These are phyloP conservation scores for Aspergillus ellipticus DNA, from an alignment of 495 filamentous ascomycete species.

Conservation along the genomic window DNA sequence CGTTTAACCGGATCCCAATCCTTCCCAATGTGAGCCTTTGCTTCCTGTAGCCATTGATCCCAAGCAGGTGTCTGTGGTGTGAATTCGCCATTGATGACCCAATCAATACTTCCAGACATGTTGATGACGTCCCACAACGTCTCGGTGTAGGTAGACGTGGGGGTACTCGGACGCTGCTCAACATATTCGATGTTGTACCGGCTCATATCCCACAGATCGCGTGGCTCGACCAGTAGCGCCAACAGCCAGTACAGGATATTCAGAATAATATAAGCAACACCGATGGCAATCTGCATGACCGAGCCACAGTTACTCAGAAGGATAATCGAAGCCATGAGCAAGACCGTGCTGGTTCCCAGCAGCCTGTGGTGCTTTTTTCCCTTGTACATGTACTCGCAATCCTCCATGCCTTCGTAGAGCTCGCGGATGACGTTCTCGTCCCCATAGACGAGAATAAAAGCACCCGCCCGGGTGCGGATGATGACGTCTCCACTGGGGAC, in stretches of 20 bases:
- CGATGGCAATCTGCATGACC: conserved; percentile 55
- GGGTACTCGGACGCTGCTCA: conserved; percentile 9
- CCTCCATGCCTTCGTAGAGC: conserved; percentile 58
- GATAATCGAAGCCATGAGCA: conserved; percentile 59
- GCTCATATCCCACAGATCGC: conserved; percentile 16
- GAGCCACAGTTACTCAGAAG: conserved; percentile 59
- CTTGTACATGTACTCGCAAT: conserved; percentile 47
- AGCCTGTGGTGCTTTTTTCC: conserved; percentile 41
- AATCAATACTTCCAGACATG: conserved; percentile 46
- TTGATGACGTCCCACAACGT: conserved; percentile 56
- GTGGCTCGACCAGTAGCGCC: conserved; percentile 8
- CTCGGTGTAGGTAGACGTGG: conserved; percentile 39
- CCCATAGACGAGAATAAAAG: conserved; percentile 58
- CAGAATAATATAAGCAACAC: conserved; percentile 54
- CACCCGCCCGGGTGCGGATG: conserved; percentile 58
- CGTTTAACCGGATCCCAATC: conserved; percentile 44
- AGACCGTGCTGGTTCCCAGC: conserved; percentile 54
- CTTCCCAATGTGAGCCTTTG: conserved; percentile 32
- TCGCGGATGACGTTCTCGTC: conserved; percentile 59
- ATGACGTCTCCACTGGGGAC: conserved; percentile 59
- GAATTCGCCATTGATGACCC: conserved; percentile 44
- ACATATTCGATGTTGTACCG: conserved; percentile 18
- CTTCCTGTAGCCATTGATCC: conserved; percentile 50
- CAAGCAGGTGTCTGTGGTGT: conserved; percentile 48
- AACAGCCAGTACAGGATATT: conserved; percentile 57